These are phyloP conservation scores for Plantago ovata DNA, from an alignment of 257 asterid species.

Conservation along the genomic window DNA sequence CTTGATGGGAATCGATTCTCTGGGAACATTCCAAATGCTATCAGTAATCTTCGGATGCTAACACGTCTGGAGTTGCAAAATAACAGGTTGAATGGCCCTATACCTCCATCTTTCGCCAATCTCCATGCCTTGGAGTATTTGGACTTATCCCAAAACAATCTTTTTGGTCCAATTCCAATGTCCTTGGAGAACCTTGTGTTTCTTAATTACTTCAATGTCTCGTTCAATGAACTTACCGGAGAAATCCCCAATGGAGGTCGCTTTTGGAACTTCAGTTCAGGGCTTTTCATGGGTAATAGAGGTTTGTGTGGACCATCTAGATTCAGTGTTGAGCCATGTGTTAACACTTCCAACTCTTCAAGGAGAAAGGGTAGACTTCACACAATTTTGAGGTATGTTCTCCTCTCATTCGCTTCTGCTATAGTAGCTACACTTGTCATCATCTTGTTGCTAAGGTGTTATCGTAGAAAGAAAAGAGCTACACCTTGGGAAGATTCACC, in stretches of 20 bases:
- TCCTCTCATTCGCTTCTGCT: not conserved
- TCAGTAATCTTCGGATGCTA: too few relatives aligned
- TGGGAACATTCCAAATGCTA: too few relatives aligned
- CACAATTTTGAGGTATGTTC: not conserved
- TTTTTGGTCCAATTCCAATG: not conserved
- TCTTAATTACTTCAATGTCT: not conserved
- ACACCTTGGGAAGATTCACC: not conserved
- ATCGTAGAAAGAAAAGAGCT: not conserved
- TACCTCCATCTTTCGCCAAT: not conserved
- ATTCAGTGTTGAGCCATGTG: not conserved
- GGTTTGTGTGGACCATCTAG: not conserved
- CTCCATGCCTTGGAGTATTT: not conserved
- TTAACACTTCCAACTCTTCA: not conserved
- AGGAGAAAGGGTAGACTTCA: not conserved
- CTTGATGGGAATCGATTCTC: not conserved
- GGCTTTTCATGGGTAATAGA: not conserved
- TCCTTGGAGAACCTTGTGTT: not conserved
- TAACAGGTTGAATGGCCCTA: not conserved
- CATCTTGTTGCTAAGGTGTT: not conserved
- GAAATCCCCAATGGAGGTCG: not conserved
- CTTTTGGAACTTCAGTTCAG: not conserved
- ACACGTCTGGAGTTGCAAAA: too few relatives aligned
- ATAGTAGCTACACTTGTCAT: not conserved
- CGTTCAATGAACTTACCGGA: not conserved
- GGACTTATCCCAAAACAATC: not conserved